Evolutionary conservation across 2,329 filamentous ascomycete genomes (phyloP).

Genomic region (Phialemonium atrogriseum): DNA sequence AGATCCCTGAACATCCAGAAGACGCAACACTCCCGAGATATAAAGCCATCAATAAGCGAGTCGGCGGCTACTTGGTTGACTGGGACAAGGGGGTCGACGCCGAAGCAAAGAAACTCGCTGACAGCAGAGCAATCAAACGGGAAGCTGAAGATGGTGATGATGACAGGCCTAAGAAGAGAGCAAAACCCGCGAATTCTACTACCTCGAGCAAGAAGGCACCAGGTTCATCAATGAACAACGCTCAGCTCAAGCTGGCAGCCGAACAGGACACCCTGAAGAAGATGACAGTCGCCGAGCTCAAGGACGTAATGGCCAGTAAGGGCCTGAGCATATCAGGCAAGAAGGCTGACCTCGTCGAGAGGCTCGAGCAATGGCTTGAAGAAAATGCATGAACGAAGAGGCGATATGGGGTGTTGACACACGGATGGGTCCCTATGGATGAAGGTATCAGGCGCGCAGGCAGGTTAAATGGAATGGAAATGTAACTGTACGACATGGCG

Average conservation of each 20-base stretch:
- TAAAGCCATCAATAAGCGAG: slow-evolving; percentile 82
- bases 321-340: slow-evolving; percentile 40
- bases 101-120: slow-evolving; percentile 31
- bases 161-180: slow-evolving; percentile 37
- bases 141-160: slow-evolving; percentile 38
- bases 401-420: too few species aligned
- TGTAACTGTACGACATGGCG: too few species aligned
- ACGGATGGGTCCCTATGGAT: too few species aligned
- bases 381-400: slow-evolving; percentile 25
- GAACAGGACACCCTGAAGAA: slow-evolving; percentile 40
- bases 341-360: slow-evolving; percentile 47
- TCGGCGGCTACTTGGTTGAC: slow-evolving; percentile 67
- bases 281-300: slow-evolving; percentile 46
- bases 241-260: slow-evolving; percentile 36
- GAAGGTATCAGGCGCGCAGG: too few species aligned
- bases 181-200: slow-evolving; percentile 21
- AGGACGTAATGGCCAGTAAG: slow-evolving; percentile 36
- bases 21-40: slow-evolving; percentile 82
- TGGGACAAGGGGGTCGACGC: slow-evolving; percentile 65
- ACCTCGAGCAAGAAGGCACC: slow-evolving; percentile 19
- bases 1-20: slow-evolving; percentile 62
- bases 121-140: slow-evolving; percentile 39
- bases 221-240: slow-evolving; percentile 30
- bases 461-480: too few species aligned
- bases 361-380: slow-evolving; percentile 49